Evolutionary conservation across 306 rosid species (phyloP).

Genomic region (Castanopsis chinensis): DNA sequence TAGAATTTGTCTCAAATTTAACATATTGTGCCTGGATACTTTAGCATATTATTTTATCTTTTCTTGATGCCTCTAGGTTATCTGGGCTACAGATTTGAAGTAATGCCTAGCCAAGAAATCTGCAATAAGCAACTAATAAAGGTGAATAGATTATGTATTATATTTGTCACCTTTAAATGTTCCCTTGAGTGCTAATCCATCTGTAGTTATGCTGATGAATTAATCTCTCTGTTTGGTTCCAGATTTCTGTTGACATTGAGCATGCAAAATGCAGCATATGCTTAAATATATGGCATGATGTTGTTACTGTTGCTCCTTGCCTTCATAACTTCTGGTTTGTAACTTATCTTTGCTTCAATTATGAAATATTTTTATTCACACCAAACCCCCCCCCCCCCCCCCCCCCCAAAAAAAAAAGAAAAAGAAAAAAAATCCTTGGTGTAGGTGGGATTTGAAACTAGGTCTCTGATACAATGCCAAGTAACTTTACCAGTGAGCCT

Average conservation of each 20-base stretch:
- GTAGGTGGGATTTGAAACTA: too few relatives aligned
- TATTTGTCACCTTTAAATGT: conserved; percentile 4
- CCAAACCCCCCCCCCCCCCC: too few relatives aligned
- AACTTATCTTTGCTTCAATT: conserved; percentile 1
- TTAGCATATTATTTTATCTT: neutral
- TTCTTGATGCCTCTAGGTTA: conserved; percentile 43
- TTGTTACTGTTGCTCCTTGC: conserved; percentile 90
- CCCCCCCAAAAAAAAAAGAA: too few relatives aligned
- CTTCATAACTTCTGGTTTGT: conserved; percentile 87
- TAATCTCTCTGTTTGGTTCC: conserved; percentile 31
- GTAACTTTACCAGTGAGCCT: neutral
- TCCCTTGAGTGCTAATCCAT: conserved; percentile 12
- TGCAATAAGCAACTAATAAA: conserved; percentile 51
- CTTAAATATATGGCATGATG: conserved; percentile 89
- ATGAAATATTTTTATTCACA: neutral
- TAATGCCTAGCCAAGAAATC: conserved; percentile 49
- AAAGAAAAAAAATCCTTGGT: too few relatives aligned
- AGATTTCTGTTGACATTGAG: conserved; percentile 71
- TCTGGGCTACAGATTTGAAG: conserved; percentile 58
- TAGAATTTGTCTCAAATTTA: conserved; percentile 17
- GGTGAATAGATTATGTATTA: conserved; percentile 31
- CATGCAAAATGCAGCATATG: conserved; percentile 94
- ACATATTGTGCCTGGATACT: conserved; percentile 16
- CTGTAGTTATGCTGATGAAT: conserved; percentile 16
- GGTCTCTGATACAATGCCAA: neutral